These are phyloP conservation scores for Simplicillium aogashimaense DNA, from an alignment of 2,329 filamentous ascomycete genomes.

Conservation along the genomic window DNA sequence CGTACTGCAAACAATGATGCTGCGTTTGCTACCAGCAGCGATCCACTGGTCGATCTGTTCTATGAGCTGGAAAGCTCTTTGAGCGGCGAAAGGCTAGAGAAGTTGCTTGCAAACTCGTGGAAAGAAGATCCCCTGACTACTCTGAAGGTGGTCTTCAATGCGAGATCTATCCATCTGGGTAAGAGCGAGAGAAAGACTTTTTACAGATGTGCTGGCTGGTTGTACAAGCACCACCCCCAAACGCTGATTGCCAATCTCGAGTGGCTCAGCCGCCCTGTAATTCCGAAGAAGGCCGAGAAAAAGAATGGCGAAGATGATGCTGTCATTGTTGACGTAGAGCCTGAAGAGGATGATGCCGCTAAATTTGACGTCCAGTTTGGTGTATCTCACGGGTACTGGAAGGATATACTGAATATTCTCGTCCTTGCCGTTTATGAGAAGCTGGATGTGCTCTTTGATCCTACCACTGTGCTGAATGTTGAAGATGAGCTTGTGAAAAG, in stretches of 20 bases:
- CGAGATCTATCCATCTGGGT: constrained; percentile 50
- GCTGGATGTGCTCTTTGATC: constrained; percentile 30
- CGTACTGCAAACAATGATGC: constrained; percentile 41
- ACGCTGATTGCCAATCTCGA: constrained; percentile 42
- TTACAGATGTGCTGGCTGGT: constrained; percentile 46
- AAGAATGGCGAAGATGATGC: constrained; percentile 21
- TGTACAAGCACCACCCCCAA: constrained; percentile 41
- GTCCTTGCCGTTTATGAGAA: constrained; percentile 37
- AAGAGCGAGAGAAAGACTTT: constrained; percentile 37
- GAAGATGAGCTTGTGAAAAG: constrained; percentile 14
- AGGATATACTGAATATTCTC: constrained; percentile 49
- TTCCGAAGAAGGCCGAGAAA: constrained; percentile 40
- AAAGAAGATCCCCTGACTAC: constrained; percentile 33
- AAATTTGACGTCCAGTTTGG: constrained; percentile 33
- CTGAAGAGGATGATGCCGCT: constrained; percentile 23
- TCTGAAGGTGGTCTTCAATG: constrained; percentile 50
- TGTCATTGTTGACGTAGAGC: constrained; percentile 21
- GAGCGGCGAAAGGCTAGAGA: constrained; percentile 22
- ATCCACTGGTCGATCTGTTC: constrained; percentile 43
- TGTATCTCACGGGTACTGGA: constrained; percentile 52
- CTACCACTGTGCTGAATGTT: constrained; percentile 28
- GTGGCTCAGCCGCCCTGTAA: constrained; percentile 45
- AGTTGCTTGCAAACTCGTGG: constrained; percentile 40
- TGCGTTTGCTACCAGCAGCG: constrained; percentile 33
- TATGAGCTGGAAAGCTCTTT: constrained; percentile 34